Evolutionary conservation across 2,329 filamentous ascomycete genomes (phyloP).

Genomic region (Teratosphaeria viscida): DNA sequence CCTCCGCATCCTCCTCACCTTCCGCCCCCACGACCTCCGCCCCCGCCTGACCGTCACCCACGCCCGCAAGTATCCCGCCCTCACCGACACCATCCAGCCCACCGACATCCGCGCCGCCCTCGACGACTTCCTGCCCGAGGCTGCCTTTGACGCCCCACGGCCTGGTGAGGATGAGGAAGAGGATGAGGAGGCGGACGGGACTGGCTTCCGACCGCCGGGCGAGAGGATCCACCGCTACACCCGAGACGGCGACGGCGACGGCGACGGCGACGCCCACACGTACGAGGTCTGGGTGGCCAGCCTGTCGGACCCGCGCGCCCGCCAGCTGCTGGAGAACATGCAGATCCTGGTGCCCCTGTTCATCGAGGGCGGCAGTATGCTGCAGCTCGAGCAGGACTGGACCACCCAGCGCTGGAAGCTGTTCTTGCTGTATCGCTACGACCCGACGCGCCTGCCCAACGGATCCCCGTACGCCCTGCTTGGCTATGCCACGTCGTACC

Average conservation of each 20-base stretch:
- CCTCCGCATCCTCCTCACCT: slow-evolving; percentile 63
- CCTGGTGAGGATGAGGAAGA: slow-evolving; percentile 2
- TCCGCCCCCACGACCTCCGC: slow-evolving; percentile 63
- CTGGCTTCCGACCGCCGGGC: slow-evolving; percentile 62
- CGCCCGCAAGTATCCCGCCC: slow-evolving; percentile 57
- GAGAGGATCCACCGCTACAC: slow-evolving; percentile 55
- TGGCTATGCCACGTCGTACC: slow-evolving; percentile 84
- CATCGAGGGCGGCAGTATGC: slow-evolving; percentile 82
- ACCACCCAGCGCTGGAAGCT: slow-evolving; percentile 75
- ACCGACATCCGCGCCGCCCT: slow-evolving; percentile 58
- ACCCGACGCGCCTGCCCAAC: slow-evolving; percentile 23
- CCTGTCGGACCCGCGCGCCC: slow-evolving; percentile 58
- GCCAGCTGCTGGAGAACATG: slow-evolving; percentile 64
- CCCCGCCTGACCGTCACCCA: slow-evolving; percentile 64
- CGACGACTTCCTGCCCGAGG: slow-evolving; percentile 55
- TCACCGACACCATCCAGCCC: slow-evolving; percentile 56
- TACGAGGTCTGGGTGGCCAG: slow-evolving; percentile 81
- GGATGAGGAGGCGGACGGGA: slow-evolving; percentile 4
- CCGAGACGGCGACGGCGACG: slow-evolving; percentile 29
- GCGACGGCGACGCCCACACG: slow-evolving; percentile 29
- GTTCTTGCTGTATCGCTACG: slow-evolving; percentile 54
- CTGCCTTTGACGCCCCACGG: slow-evolving; percentile 33
- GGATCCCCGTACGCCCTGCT: slow-evolving; percentile 65
- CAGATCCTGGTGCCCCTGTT: slow-evolving; percentile 78
- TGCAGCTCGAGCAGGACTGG: slow-evolving; percentile 62